Evolutionary conservation across 1,139 yeast species (phyloP).

Genomic region (Taphrina sp.): DNA sequence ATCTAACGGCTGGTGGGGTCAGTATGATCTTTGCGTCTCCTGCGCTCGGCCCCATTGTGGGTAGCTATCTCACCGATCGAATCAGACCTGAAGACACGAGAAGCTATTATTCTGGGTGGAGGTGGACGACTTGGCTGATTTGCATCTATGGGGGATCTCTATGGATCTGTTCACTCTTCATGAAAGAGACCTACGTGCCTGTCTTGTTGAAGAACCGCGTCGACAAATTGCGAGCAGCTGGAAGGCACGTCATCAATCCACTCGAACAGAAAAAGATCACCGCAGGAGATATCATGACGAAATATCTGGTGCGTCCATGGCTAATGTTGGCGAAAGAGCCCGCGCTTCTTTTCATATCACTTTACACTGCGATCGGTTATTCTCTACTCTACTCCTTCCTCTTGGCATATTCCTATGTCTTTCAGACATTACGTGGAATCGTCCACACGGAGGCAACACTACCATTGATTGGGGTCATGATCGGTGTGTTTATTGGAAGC

Average conservation of each 20-base stretch:
- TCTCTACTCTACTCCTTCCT: background rate
- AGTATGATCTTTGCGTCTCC: no score
- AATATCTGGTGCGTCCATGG: conserved; percentile 53
- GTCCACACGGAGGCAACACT: background rate
- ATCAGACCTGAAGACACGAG: no score
- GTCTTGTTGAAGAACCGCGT: conserved; percentile 54
- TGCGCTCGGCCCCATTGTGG: conserved; percentile 79
- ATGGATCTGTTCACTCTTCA: conserved; percentile 48
- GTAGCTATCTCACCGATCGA: conserved; percentile 45
- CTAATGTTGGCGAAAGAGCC: conserved; percentile 56
- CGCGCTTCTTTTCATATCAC: conserved; percentile 49
- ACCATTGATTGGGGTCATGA: conserved; percentile 52
- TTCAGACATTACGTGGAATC: background rate
- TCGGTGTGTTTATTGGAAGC: conserved; percentile 50
- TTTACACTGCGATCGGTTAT: conserved; percentile 4
- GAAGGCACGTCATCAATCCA: background rate
- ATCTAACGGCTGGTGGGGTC: no score
- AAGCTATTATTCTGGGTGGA: no score
- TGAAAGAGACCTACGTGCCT: conserved; percentile 62
- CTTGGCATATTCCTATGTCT: background rate
- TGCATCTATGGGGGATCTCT: conserved; percentile 44
- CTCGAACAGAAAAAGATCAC: background rate
- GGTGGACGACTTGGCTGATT: conserved; percentile 60
- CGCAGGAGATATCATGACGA: background rate
- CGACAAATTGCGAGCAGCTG: conserved; percentile 47